Conservation (phyloP, 495 filamentous ascomycete species). For the Achaetomiella virescens region DNA sequence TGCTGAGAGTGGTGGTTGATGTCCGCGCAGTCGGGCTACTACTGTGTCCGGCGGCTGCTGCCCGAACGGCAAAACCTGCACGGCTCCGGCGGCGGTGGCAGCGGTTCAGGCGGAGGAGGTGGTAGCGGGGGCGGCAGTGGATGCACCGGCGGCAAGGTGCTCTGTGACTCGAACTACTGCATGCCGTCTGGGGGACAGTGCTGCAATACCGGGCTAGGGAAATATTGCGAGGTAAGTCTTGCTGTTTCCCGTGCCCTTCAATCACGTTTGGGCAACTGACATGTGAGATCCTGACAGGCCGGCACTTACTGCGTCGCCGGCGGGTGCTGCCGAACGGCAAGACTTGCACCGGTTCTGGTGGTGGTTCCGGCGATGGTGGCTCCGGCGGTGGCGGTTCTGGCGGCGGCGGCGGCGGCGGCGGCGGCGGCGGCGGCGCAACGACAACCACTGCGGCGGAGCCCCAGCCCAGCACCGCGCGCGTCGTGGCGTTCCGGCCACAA, state of each 20-base stretch:
- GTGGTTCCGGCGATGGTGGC: neutral
- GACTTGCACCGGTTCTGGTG: slow-evolving; percentile 5
- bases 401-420: neutral
- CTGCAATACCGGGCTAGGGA: slow-evolving; percentile 10
- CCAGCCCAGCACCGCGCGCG: too few relatives aligned
- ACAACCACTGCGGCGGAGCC: too few relatives aligned
- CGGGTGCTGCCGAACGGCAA: slow-evolving; percentile 17
- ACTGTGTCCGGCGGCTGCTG: neutral
- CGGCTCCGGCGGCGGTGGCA: neutral
- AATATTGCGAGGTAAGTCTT: slow-evolving; percentile 5
- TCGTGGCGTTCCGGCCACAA: neutral
- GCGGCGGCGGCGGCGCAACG: too few relatives aligned
- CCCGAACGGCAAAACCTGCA: neutral
- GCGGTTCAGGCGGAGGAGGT: too few relatives aligned
- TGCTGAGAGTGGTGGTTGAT: neutral
- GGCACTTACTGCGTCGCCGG: slow-evolving; percentile 15
- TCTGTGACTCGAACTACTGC: slow-evolving; percentile 10
- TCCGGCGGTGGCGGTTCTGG: neutral
- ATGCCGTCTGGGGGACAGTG: slow-evolving; percentile 12
- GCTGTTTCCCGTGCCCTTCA: neutral
- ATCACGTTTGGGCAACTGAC: neutral
- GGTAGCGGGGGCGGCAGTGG: neutral
- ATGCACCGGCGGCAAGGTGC: neutral
- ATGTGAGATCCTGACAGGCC: neutral
- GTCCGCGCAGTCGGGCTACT: too few relatives aligned